phyloP scores from a whole-genome alignment of 768 basidiomycete species.

The Xerocomellus dryophilus region DNA sequence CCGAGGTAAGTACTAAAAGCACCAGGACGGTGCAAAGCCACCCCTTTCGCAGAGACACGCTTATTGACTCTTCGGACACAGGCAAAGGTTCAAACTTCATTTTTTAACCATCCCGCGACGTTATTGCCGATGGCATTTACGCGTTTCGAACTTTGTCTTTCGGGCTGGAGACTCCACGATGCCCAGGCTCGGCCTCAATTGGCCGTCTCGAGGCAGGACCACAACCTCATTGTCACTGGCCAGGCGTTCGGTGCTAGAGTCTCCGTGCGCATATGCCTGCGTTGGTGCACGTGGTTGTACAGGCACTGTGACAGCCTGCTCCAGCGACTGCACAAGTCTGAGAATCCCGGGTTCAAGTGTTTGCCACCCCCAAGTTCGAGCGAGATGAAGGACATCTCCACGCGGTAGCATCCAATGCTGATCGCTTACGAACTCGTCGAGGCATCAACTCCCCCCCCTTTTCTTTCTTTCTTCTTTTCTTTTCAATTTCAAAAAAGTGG shows the following conservation, averaged over 20 bases:
- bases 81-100: neutral
- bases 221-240: slow-evolving; percentile 22
- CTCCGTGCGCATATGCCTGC: slow-evolving; percentile 19
- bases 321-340: neutral
- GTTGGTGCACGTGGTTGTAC: slow-evolving; percentile 25
- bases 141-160: slow-evolving; percentile 24
- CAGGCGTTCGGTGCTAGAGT: slow-evolving; percentile 27
- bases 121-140: slow-evolving; percentile 19
- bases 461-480: neutral
- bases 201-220: slow-evolving; percentile 18
- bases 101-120: neutral
- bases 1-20: neutral
- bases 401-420: slow-evolving; percentile 1
- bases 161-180: slow-evolving; percentile 23
- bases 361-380: neutral
- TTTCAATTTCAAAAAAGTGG: neutral
- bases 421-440: neutral
- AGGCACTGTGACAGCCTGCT: slow-evolving; percentile 11
- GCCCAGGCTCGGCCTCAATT: slow-evolving; percentile 22
- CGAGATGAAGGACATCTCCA: slow-evolving; percentile 4
- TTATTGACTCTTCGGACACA: slow-evolving; percentile 2
- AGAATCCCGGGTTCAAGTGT: neutral
- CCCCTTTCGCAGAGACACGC: neutral
- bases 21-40: neutral
- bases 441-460: neutral